A percentile compares a stretch with the other conserved stretches of the same genome.
These are phyloP conservation scores for Papilionanthe hybrid DNA, from an alignment of 116 monocot species.

Conservation along the genomic window DNA sequence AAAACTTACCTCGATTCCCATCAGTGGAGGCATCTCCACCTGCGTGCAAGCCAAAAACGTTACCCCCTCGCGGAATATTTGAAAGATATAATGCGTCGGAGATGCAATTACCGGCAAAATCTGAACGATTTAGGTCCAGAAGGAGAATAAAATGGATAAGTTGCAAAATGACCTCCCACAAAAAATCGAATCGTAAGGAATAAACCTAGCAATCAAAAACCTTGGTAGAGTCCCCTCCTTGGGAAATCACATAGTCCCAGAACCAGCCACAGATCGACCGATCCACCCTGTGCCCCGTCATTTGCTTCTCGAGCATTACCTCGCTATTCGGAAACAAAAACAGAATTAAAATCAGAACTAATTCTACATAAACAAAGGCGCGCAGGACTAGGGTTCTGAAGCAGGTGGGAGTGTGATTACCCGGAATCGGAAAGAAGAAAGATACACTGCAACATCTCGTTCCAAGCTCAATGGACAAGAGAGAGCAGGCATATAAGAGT, in stretches of 20 bases:
- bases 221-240: conserved; percentile 67
- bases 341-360: neutral
- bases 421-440: conserved; percentile 78
- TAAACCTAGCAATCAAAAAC: conserved; percentile 18
- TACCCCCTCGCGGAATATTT: conserved; percentile 65
- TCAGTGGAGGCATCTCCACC: conserved; percentile 78
- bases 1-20: conserved; percentile 64
- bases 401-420: conserved; percentile 15
- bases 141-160: neutral
- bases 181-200: neutral
- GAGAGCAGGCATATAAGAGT: neutral
- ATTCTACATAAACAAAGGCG: neutral
- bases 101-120: conserved; percentile 68
- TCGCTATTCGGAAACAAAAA: conserved; percentile 40
- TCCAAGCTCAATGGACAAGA: neutral
- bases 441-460: conserved; percentile 72
- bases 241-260: conserved; percentile 65
- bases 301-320: conserved; percentile 95
- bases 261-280: conserved; percentile 90
- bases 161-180: neutral
- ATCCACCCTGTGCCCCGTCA: conserved; percentile 72
- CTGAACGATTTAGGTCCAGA: conserved; percentile 24
- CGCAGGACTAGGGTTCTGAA: neutral
- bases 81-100: conserved; percentile 88
- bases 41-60: conserved; percentile 86